Evolutionary conservation across 2,329 filamentous ascomycete species (phyloP), one percentile per base, ranked within the genome.

Genomic region (Xylariaceae sp.): DNA sequence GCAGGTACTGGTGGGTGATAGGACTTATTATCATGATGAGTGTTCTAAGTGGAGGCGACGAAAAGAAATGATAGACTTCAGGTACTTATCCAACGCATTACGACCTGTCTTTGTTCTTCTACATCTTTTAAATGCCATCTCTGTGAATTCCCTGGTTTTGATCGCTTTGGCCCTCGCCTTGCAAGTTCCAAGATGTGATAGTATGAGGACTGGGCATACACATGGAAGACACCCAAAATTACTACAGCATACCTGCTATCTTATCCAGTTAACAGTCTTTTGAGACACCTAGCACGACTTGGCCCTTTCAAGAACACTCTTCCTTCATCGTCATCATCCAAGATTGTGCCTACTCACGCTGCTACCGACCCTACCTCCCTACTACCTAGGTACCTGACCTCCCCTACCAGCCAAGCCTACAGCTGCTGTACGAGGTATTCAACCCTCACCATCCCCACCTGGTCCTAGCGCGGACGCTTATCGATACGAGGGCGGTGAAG

Each of bases 1-100:
- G 48, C 63, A 87, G 85, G 72, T 89, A 89, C 71, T 89, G 87
- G 87, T 89, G 86, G 86, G 71, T 86, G 64, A 73, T 87, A 72
- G 80, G 75, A 17, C 78, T 84, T 24, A 79, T 78, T 23, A 75
- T 80, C 24, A 65, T 88, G 45, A 69, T 89, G 62, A 69, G 84
- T 6, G 65, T 86, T 46, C 79, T 80, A 41, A 80, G 83, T 49
- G 83, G 78, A 46, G 76, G 76, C 9, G 78, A 80, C 26, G 78
- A 77, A 9, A 77, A 79, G 65, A 83, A 84, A 73, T 82, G 78
- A 76, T 77, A 69, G 58, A 63, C 44, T 31, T 58, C 37, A 43
- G 8, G 24, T 60, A 52, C 23, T 51, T 51, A 11, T 55, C 44
- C 53, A 34, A 54, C 36, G 5, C 19, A 23, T 23, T 53, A 40